Percentiles rank a stretch among this genome's conserved stretches.
Conservation (phyloP, 2,329 filamentous ascomycete genomes). For the Penicillium vulpinum region DNA sequence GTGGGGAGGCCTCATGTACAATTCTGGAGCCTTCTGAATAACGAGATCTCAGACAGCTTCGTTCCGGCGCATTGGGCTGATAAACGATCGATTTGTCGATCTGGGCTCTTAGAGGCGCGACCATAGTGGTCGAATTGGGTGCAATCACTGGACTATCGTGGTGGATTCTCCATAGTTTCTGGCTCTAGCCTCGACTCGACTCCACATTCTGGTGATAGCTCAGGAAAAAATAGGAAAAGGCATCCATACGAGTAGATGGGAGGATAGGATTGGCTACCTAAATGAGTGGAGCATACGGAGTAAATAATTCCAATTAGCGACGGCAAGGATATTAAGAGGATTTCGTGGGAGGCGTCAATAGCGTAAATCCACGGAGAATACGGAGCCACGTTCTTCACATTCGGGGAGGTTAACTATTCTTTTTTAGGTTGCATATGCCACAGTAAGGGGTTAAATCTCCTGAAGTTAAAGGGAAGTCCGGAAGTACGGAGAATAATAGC, state of each 20-base stretch:
- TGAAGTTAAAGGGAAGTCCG: background rate
- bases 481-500: background rate
- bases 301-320: background rate
- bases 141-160: background rate
- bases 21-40: background rate
- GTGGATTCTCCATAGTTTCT: slow-evolving; percentile 14
- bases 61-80: slow-evolving; percentile 12
- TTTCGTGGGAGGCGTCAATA: slow-evolving; percentile 4
- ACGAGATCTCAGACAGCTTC: background rate
- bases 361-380: background rate
- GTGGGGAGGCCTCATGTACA: background rate
- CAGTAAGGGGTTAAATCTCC: background rate
- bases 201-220: slow-evolving; percentile 2
- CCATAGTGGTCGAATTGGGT: background rate
- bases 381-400: background rate
- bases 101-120: slow-evolving; percentile 1
- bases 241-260: background rate
- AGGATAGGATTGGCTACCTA: background rate
- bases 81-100: slow-evolving; percentile 20
- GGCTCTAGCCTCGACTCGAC: background rate
- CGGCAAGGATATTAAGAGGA: background rate
- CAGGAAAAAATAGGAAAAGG: slow-evolving; percentile 9
- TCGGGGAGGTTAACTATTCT: background rate
- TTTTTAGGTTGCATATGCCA: slow-evolving; percentile 2
- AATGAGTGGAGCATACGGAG: background rate